phyloP scores from a whole-genome alignment of 352 stramenopile genomes.

The Globisporangium nunn region DNA sequence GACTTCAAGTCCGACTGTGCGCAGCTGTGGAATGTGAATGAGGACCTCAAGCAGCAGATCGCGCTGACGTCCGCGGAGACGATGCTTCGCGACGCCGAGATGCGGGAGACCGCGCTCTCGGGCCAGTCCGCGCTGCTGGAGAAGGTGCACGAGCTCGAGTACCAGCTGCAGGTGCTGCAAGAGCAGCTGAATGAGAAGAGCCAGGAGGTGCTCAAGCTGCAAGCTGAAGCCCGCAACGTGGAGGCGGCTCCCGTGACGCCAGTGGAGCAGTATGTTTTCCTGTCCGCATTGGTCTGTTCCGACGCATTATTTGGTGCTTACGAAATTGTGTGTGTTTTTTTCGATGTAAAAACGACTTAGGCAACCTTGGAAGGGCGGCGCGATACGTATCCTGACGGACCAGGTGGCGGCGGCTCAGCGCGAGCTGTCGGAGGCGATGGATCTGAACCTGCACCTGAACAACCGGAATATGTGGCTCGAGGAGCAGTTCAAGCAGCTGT shows the following conservation, averaged over 20 bases:
- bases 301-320: not conserved
- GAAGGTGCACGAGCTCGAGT: conserved; percentile 55
- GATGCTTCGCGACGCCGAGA: conserved; percentile 50
- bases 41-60: conserved; percentile 75
- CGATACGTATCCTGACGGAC: conserved; percentile 61
- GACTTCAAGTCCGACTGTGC: conserved; percentile 81
- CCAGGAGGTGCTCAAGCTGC: conserved; percentile 35
- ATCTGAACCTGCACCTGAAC: conserved; percentile 73
- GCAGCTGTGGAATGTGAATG: conserved; percentile 71
- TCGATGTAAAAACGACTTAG: not conserved
- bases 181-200: conserved; percentile 55
- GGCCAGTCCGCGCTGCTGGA: conserved; percentile 37
- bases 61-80: conserved; percentile 44
- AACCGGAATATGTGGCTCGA: conserved; percentile 76
- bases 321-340: not conserved
- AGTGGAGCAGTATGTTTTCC: conserved; percentile 29
- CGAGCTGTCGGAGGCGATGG: conserved; percentile 78
- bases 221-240: conserved; percentile 18
- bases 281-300: not conserved
- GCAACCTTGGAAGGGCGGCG: conserved; percentile 34
- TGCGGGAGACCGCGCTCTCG: conserved; percentile 48
- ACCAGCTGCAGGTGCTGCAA: conserved; percentile 47
- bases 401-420: conserved; percentile 63
- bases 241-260: not conserved
- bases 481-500: conserved; percentile 53